A percentile compares a stretch with the other conserved stretches of the same genome.
Evolutionary conservation across 805 yeast genomes (phyloP).

Genomic region (Hanseniaspora hatyaiensis): DNA sequence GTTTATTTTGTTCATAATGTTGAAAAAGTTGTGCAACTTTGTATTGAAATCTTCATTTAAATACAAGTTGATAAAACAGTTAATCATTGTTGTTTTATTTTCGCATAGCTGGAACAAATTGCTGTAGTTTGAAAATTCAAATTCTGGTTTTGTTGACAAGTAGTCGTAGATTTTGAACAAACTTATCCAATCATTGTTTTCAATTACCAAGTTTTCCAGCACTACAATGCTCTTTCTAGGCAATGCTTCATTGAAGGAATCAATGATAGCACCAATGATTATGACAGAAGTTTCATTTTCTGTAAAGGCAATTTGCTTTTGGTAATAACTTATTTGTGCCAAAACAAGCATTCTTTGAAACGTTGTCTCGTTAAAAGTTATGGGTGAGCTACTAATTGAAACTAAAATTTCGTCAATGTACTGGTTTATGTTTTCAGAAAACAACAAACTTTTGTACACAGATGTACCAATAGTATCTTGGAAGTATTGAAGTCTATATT

Average conservation of each 20-base stretch:
- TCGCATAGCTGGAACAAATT: background rate
- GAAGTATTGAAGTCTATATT: background rate
- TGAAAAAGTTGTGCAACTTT: constrained; percentile 6
- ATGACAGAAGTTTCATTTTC: background rate
- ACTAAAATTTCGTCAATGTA: background rate
- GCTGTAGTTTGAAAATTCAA: background rate
- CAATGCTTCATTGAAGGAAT: background rate
- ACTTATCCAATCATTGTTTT: constrained; percentile 8
- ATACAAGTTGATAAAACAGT: constrained; percentile 3
- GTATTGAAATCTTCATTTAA: background rate
- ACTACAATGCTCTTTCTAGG: background rate
- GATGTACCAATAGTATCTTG: background rate
- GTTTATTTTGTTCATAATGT: constrained; percentile 1
- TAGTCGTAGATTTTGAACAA: constrained; percentile 8
- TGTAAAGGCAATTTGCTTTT: background rate
- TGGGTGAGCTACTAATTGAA: too few relatives aligned
- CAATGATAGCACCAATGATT: background rate
- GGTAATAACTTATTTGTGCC: background rate
- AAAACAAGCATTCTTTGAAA: too few relatives aligned
- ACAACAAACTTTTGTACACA: background rate
- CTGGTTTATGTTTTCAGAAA: background rate
- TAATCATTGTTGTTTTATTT: background rate
- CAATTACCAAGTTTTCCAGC: background rate
- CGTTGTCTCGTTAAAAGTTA: too few relatives aligned
- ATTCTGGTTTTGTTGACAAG: background rate